These are phyloP conservation scores for Spinellus fusiger DNA, from an alignment of 192 early-diverging fungal genomes.

Conservation along the genomic window DNA sequence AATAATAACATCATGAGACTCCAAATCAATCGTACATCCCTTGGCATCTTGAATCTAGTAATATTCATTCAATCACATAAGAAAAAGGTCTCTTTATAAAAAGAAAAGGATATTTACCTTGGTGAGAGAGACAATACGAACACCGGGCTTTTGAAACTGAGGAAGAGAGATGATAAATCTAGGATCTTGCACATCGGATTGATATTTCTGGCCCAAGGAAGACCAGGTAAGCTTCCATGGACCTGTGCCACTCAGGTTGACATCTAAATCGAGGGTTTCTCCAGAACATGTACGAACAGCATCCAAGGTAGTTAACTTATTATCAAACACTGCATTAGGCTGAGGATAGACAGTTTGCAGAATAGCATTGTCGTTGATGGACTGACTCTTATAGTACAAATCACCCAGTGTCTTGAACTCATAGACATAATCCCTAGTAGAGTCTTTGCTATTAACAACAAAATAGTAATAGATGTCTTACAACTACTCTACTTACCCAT, in stretches of 20 bases:
- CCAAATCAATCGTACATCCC: constrained; percentile 31
- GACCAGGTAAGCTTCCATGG: constrained; percentile 34
- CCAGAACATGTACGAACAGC: constrained; percentile 33
- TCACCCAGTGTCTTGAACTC: constrained; percentile 26
- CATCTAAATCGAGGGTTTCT: constrained; percentile 25
- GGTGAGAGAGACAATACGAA: constrained; percentile 33
- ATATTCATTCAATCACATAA: not conserved
- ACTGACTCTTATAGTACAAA: constrained; percentile 21
- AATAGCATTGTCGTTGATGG: constrained; percentile 6
- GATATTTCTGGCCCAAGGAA: constrained; percentile 17
- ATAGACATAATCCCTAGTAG: constrained; percentile 20
- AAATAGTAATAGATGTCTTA: not conserved
- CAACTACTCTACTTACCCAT: constrained; percentile 16
- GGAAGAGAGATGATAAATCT: constrained; percentile 26
- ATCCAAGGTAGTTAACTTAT: not conserved
- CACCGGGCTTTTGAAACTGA: constrained; percentile 27
- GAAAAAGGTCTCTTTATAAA: not conserved
- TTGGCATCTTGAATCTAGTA: constrained; percentile 31
- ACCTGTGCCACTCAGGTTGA: constrained; percentile 28
- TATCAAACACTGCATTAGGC: constrained; percentile 31
- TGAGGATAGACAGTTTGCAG: constrained; percentile 40
- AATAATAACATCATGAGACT: constrained; percentile 31
- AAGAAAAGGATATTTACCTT: not conserved
- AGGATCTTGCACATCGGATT: constrained; percentile 18
- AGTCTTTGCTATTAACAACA: not conserved